These are phyloP conservation scores for Sisymbrium altissimum DNA, from an alignment of 345 rosid genomes.

Conservation along the genomic window DNA sequence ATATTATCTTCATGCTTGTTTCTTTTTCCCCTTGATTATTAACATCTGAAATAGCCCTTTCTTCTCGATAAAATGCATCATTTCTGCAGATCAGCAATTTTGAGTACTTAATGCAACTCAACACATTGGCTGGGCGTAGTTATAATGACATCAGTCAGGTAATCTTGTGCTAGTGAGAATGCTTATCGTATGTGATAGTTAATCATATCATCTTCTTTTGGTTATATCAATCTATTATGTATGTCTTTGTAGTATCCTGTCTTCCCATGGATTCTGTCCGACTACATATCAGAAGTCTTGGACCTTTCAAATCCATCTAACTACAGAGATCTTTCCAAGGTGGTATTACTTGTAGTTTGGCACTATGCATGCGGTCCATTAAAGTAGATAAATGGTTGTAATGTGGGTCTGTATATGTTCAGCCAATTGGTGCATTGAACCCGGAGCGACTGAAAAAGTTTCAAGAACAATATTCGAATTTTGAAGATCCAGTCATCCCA, in stretches of 20 bases:
- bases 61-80: constrained; percentile 1
- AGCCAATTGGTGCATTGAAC: constrained; percentile 96
- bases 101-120: constrained; percentile 90
- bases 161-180: constrained; percentile 4
- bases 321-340: constrained; percentile 96
- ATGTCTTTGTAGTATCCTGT: constrained; percentile 83
- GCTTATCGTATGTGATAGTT: background rate
- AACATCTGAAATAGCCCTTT: constrained; percentile 14
- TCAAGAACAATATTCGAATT: constrained; percentile 85
- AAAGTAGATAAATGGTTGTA: constrained; percentile 7
- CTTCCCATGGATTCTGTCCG: constrained; percentile 90
- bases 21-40: background rate
- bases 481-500: constrained; percentile 89
- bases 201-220: background rate
- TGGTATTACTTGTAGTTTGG: constrained; percentile 32
- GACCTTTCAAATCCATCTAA: constrained; percentile 80
- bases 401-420: constrained; percentile 36
- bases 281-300: constrained; percentile 63
- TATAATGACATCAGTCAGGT: constrained; percentile 99
- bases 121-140: constrained; percentile 94
- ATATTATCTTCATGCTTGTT: background rate
- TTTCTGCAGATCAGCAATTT: constrained; percentile 90
- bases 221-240: constrained; percentile 16
- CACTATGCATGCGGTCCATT: background rate
- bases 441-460: constrained; percentile 72